Percentiles rank a stretch among this genome's conserved stretches.
Evolutionary conservation across 2,329 filamentous ascomycete genomes (phyloP).

Genomic region (Calonectria honghensis): DNA sequence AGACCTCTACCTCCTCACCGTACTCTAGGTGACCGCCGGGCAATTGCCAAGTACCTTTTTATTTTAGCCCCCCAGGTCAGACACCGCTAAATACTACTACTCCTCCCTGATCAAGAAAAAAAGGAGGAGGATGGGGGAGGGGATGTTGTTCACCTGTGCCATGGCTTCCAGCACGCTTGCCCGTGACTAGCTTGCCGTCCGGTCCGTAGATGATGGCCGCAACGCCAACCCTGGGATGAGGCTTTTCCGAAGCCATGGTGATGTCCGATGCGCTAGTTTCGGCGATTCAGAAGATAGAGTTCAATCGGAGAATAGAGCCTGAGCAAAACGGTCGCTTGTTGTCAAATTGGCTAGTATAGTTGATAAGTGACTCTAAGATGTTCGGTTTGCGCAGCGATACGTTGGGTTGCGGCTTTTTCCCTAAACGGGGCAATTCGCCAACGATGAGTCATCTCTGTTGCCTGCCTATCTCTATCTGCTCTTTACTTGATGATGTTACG

Average conservation of each 20-base stretch:
- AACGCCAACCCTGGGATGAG: conserved; percentile 68
- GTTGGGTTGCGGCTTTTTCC: background rate
- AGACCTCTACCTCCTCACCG: conserved; percentile 76
- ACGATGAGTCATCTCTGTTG: background rate
- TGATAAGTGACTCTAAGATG: background rate
- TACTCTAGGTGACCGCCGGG: conserved; percentile 86
- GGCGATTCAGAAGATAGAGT: conserved; percentile 3
- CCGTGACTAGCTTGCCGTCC: conserved; percentile 67
- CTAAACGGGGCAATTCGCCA: background rate
- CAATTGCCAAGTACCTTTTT: conserved; percentile 76
- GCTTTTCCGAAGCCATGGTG: conserved; percentile 42
- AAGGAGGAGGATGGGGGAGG: background rate
- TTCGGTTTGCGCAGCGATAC: background rate
- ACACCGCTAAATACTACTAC: background rate
- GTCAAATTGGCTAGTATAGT: background rate
- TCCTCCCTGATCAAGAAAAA: background rate
- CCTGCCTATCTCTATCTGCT: background rate
- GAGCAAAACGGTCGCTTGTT: background rate
- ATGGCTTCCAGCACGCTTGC: conserved; percentile 69
- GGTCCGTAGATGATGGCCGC: conserved; percentile 66
- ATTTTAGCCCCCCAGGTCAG: conserved; percentile 36
- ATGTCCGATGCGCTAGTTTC: background rate
- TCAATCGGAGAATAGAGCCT: background rate
- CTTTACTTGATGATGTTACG: background rate
- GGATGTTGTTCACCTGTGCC: conserved; percentile 68